Evolutionary conservation across 2,329 filamentous ascomycete species (phyloP).

Genomic region (Hymenoscyphus salicellus): DNA sequence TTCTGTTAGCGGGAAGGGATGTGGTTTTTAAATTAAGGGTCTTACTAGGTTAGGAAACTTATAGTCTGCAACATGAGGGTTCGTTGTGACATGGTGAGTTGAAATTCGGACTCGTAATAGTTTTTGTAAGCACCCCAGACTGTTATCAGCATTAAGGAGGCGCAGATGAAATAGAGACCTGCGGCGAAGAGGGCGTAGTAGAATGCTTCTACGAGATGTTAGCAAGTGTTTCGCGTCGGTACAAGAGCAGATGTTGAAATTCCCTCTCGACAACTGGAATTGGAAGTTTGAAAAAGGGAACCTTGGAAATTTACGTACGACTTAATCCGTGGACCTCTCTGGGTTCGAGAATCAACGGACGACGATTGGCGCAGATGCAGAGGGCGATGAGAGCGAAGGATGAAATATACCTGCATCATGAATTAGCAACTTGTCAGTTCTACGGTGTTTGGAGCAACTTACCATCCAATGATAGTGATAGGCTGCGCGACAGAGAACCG

Average conservation of each 20-base stretch:
- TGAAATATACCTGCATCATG: constrained; percentile 51
- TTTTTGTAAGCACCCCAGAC: constrained; percentile 68
- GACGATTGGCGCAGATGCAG: constrained; percentile 62
- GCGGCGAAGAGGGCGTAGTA: constrained; percentile 84
- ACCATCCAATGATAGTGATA: constrained; percentile 79
- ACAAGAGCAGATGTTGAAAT: too few species aligned
- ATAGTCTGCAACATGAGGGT: constrained; percentile 91
- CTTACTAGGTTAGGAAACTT: constrained; percentile 78
- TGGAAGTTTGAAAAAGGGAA: too few species aligned
- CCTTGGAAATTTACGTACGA: neutral
- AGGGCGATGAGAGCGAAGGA: constrained; percentile 65
- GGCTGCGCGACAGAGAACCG: constrained; percentile 81
- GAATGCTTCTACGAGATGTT: constrained; percentile 66
- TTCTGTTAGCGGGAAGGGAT: too few species aligned
- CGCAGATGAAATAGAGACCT: constrained; percentile 71
- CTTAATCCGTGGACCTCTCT: constrained; percentile 53
- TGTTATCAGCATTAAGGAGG: constrained; percentile 73
- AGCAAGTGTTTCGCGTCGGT: too few species aligned
- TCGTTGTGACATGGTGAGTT: constrained; percentile 74
- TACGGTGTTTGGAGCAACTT: neutral
- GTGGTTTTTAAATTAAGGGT: too few species aligned
- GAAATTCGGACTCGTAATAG: constrained; percentile 76
- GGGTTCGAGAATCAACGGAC: constrained; percentile 50
- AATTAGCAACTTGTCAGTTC: neutral
- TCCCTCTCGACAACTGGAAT: too few species aligned